Conservation (phyloP, 148 eudicot genomes). For the Persicaria tinctoria region DNA sequence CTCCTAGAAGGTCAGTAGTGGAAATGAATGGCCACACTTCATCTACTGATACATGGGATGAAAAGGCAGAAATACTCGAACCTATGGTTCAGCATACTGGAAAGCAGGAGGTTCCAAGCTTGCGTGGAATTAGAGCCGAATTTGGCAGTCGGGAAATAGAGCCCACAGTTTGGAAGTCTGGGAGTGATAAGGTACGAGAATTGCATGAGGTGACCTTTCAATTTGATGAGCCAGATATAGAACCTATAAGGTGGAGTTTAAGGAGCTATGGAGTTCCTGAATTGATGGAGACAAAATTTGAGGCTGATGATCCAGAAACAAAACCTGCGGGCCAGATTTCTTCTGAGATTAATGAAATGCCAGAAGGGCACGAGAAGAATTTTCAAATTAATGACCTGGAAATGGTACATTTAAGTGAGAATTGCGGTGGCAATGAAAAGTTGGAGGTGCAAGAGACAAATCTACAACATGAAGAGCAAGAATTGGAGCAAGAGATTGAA, state of each 20-base stretch:
- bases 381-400: neutral
- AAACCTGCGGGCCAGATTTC: constrained; percentile 10
- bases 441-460: constrained; percentile 17
- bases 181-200: constrained; percentile 27
- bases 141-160: constrained; percentile 25
- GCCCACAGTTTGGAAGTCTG: constrained; percentile 17
- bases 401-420: neutral
- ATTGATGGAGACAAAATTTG: constrained; percentile 16
- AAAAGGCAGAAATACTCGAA: constrained; percentile 54
- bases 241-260: neutral
- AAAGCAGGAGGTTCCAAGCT: constrained; percentile 24
- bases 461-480: constrained; percentile 22
- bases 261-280: constrained; percentile 24
- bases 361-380: neutral
- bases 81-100: constrained; percentile 19
- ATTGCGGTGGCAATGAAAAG: neutral
- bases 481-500: constrained; percentile 16
- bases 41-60: constrained; percentile 64
- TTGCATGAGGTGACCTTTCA: constrained; percentile 18
- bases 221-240: constrained; percentile 22
- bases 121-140: constrained; percentile 16
- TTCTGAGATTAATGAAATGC: neutral
- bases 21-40: constrained; percentile 35
- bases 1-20: constrained; percentile 18
- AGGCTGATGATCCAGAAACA: constrained; percentile 19